Evolutionary conservation across 164 flowering plant genomes (phyloP), one percentile per base, ranked within the genome.

Genomic region (Dillenia turbinata): DNA sequence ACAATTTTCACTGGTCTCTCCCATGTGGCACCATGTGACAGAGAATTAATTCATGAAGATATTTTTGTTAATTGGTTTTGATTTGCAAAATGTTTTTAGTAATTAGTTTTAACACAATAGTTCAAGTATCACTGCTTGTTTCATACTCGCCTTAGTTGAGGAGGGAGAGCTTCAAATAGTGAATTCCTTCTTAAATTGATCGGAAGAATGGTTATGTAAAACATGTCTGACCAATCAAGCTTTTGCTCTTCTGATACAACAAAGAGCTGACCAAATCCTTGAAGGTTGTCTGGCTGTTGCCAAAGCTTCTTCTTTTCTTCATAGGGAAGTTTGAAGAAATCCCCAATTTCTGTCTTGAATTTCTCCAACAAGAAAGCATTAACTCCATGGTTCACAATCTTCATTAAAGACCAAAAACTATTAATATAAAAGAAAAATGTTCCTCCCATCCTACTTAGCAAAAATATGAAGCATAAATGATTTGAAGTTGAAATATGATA

Each of bases 361-460:
- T 74, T 67, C 66, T 79, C 76, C 64, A 79, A 0, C 56, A 79
- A 22, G 22, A 58, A 44, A n/a, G 53, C 3, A 52, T 60, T 66
- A 9, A 79, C 79, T 44, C 81, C 81, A 71, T 81, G 85, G 52
- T 81, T 75, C n/a, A 77, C 47, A 12, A 79, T 11, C 85, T 81
- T 68, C 56, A 63, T 3, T 15, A 54, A 11, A 19, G 1, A 19
- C 22, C 22, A 19, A 19, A 1, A 19, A 19, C 22, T 19, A 19
- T 19, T 19, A 19, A 19, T 19, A 19, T 1, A 19, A 19, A 19
- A 19, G 22, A 19, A 19, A 19, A 19, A 19, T 19, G 22, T 19
- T 19, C 1, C 22, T 19, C 22, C 22, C 22, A 19, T 19, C 1
- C 22, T 19, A 19, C 22, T 19, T 19, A 1, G 22, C 22, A 19